These are phyloP conservation scores for Paraglomus occultum DNA, from an alignment of 192 early-diverging fungal species.

Conservation along the genomic window DNA sequence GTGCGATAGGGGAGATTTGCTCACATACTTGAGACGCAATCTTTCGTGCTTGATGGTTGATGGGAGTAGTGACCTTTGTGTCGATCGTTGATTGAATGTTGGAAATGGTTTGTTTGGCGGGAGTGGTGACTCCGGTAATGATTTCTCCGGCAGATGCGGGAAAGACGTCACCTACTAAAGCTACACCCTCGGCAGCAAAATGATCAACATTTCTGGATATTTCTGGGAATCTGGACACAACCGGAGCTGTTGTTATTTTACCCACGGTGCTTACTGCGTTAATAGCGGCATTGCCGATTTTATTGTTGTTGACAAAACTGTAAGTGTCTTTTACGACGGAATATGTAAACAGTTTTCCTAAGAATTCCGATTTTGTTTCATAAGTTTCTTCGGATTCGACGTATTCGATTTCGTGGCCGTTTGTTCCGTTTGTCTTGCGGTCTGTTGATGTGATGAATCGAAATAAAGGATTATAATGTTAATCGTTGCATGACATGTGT, in stretches of 20 bases:
- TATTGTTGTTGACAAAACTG: constrained; percentile 44
- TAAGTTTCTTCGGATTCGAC: no score
- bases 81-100: constrained; percentile 48
- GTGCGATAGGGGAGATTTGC: constrained; percentile 27
- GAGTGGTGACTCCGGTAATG: constrained; percentile 53
- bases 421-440: no score
- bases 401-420: no score
- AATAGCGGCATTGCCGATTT: constrained; percentile 36
- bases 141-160: constrained; percentile 64
- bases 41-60: constrained; percentile 49
- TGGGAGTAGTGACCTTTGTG: constrained; percentile 55
- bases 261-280: constrained; percentile 33
- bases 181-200: constrained; percentile 63
- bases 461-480: no score
- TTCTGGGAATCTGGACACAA: constrained; percentile 44
- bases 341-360: background rate
- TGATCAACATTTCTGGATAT: constrained; percentile 58
- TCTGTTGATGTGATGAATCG: no score
- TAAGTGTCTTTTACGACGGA: constrained; percentile 2
- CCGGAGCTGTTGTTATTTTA: constrained; percentile 39
- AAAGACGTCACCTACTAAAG: constrained; percentile 56
- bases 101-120: constrained; percentile 51
- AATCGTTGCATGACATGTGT: no score
- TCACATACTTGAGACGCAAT: constrained; percentile 8
- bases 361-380: background rate